Evolutionary conservation across 129 eudicot genomes (phyloP).

Genomic region (Chrysanthemum seticuspe): DNA sequence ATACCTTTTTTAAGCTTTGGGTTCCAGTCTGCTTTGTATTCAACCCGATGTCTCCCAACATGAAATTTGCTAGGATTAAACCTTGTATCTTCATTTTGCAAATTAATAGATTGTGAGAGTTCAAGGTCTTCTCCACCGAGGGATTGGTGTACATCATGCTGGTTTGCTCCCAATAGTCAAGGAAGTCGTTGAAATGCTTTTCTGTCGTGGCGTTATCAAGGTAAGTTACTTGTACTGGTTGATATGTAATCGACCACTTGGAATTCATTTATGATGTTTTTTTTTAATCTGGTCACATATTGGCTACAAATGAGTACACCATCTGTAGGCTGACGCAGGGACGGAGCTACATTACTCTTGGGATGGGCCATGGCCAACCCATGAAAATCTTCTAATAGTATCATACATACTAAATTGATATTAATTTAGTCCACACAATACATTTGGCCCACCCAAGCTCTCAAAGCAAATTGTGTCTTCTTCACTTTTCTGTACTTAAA

Average conservation of each 20-base stretch:
- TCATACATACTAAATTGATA: no score
- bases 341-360: no score
- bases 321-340: no score
- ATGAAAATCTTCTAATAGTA: no score
- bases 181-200: slow-evolving; percentile 99
- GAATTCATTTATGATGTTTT: no score
- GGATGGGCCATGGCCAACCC: no score
- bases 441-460: no score
- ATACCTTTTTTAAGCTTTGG: neutral
- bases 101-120: slow-evolving; percentile 76
- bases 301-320: no score
- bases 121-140: slow-evolving; percentile 87
- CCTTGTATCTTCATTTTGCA: slow-evolving; percentile 11
- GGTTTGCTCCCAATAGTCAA: slow-evolving; percentile 97
- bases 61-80: slow-evolving; percentile 12
- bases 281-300: no score
- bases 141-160: slow-evolving; percentile 99
- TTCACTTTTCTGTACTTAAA: no score
- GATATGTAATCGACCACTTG: neutral
- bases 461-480: no score
- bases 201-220: slow-evolving; percentile 97
- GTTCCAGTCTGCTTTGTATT: neutral
- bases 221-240: slow-evolving; percentile 30
- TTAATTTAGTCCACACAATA: no score
- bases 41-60: neutral